Conservation (phyloP, 139 green algal species). For the Chlamydomonas applanata region DNA sequence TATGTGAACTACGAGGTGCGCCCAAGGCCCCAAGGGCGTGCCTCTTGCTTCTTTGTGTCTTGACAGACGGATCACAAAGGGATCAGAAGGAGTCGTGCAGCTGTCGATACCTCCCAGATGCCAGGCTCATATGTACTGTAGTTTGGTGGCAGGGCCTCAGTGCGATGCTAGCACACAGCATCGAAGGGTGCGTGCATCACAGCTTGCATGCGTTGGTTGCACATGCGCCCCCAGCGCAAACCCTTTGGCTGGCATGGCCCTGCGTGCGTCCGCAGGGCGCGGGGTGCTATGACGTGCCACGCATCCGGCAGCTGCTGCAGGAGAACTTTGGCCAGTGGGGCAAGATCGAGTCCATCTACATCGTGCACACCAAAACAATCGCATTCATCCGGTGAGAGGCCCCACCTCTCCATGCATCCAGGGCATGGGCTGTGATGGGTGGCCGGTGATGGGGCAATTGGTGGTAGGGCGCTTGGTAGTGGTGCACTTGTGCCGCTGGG, state of each 20-base stretch:
- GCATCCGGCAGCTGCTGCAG: slow-evolving; percentile 39
- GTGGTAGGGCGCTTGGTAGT: background rate
- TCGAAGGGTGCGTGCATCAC: too few species aligned
- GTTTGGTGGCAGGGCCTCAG: too few species aligned
- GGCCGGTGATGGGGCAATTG: background rate
- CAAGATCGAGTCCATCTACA: slow-evolving; percentile 56
- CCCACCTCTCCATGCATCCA: background rate
- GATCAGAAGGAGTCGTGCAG: too few species aligned
- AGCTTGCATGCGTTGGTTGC: too few species aligned
- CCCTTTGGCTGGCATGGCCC: too few species aligned
- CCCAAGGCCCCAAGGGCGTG: background rate
- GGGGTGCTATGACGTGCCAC: slow-evolving; percentile 40
- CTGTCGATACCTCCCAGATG: too few species aligned
- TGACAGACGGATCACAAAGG: too few species aligned
- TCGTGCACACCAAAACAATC: slow-evolving; percentile 63
- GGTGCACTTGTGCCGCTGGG: too few species aligned
- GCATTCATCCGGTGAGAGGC: slow-evolving; percentile 67
- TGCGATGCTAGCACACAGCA: too few species aligned
- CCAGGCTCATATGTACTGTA: too few species aligned
- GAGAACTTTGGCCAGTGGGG: slow-evolving; percentile 61
- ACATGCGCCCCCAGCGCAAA: too few species aligned
- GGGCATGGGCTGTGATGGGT: background rate
- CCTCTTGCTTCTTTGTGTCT: too few species aligned
- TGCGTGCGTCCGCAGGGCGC: slow-evolving; percentile 45
- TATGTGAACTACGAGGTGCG: slow-evolving; percentile 46